Conservation (phyloP, 2,329 filamentous ascomycete species). For the Cercospora brassicicola region DNA sequence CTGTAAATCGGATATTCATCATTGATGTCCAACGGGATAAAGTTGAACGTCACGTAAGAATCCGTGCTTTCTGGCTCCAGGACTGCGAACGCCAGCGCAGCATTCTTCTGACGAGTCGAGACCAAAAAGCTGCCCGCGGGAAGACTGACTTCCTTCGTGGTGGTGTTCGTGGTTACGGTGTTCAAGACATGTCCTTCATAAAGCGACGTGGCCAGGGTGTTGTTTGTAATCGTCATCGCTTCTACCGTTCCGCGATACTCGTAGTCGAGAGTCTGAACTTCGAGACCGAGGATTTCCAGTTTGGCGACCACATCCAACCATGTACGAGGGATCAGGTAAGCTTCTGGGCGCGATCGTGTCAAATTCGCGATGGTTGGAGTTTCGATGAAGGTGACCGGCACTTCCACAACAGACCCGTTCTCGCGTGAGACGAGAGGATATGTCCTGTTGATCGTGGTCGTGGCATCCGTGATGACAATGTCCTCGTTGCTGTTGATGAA, state of each 20-base stretch:
- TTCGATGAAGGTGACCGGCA: slow-evolving; percentile 39
- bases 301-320: slow-evolving; percentile 41
- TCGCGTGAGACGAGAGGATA: slow-evolving; percentile 39
- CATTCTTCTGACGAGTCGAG: slow-evolving; percentile 41
- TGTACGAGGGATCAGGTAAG: slow-evolving; percentile 42
- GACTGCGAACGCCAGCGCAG: slow-evolving; percentile 41
- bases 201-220: slow-evolving; percentile 33
- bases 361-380: slow-evolving; percentile 40
- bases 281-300: slow-evolving; percentile 38
- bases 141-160: slow-evolving; percentile 34
- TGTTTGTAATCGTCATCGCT: slow-evolving; percentile 39
- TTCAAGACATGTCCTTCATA: slow-evolving; percentile 40
- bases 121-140: slow-evolving; percentile 41
- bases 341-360: slow-evolving; percentile 38
- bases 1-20: slow-evolving; percentile 41
- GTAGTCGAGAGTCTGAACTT: slow-evolving; percentile 36
- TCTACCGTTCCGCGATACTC: slow-evolving; percentile 38
- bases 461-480: slow-evolving; percentile 40
- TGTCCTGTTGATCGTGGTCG: slow-evolving; percentile 29
- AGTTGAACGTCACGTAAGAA: slow-evolving; percentile 41
- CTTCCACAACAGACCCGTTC: slow-evolving; percentile 37
- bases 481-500: slow-evolving; percentile 35
- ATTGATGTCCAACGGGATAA: slow-evolving; percentile 40
- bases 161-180: slow-evolving; percentile 36
- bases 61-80: slow-evolving; percentile 43